phyloP scores from a whole-genome alignment of 75 land plant genomes.

The Isoetes taiwanensis region DNA sequence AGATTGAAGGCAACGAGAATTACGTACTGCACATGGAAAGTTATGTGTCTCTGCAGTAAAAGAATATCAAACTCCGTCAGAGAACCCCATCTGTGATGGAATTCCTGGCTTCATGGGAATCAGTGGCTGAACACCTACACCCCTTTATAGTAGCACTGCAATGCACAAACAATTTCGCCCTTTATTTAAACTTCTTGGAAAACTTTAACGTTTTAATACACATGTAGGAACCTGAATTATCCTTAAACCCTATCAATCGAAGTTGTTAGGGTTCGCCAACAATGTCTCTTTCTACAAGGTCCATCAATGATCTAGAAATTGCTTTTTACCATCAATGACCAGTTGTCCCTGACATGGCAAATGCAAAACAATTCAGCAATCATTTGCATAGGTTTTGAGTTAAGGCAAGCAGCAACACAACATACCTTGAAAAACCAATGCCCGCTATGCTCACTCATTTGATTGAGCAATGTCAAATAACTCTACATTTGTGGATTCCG shows the following conservation, averaged over 20 bases:
- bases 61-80: constrained; percentile 50
- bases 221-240: constrained; percentile 54
- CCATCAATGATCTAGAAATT: constrained; percentile 42
- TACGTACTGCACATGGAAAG: constrained; percentile 85
- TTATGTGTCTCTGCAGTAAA: constrained; percentile 98
- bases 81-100: constrained; percentile 32
- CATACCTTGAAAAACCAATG: constrained; percentile 95
- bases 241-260: constrained; percentile 89
- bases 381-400: background rate
- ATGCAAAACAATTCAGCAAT: background rate
- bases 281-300: constrained; percentile 79
- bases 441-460: constrained; percentile 90
- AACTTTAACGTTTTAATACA: too few relatives aligned
- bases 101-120: constrained; percentile 52
- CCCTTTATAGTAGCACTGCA: too few relatives aligned
- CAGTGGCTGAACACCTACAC: constrained; percentile 41
- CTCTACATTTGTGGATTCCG: constrained; percentile 89
- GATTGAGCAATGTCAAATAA: constrained; percentile 98
- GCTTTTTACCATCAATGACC: constrained; percentile 62
- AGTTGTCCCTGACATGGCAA: constrained; percentile 44
- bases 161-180: too few relatives aligned
- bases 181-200: too few relatives aligned
- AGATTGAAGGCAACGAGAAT: background rate
- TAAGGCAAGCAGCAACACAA: background rate
- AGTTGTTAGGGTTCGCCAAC: constrained; percentile 74